Evolutionary conservation across 495 filamentous ascomycete species (phyloP).

Genomic region (Neurospora sp.): DNA sequence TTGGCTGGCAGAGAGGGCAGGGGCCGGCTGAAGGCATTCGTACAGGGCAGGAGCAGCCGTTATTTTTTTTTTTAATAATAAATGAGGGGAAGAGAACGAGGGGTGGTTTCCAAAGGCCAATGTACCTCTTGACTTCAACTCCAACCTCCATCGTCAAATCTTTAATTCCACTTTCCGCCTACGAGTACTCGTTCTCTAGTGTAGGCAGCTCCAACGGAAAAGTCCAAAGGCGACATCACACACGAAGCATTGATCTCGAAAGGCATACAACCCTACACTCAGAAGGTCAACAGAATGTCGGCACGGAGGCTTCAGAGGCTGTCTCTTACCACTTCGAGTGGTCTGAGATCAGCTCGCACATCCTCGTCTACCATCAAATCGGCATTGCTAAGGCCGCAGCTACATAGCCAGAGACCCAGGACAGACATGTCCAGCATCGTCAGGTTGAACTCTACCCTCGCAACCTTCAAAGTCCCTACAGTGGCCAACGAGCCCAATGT

Average conservation of each 20-base stretch:
- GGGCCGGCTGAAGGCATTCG: neutral
- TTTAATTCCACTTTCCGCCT: neutral
- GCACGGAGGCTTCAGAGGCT: neutral
- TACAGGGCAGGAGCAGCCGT: neutral
- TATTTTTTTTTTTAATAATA: too few species aligned
- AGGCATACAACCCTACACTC: neutral
- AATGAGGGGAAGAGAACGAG: neutral
- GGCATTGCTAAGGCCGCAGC: neutral
- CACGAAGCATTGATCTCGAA: neutral
- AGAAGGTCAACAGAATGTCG: neutral
- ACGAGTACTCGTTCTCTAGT: neutral
- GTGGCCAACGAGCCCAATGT: slow-evolving; percentile 92
- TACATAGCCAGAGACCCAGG: neutral
- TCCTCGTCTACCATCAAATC: neutral
- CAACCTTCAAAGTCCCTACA: slow-evolving; percentile 77
- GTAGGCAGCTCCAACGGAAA: neutral
- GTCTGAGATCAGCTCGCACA: neutral
- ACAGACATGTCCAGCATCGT: neutral
- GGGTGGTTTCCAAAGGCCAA: neutral
- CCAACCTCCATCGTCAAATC: neutral
- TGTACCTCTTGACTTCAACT: neutral
- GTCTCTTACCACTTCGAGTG: neutral
- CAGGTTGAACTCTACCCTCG: slow-evolving; percentile 35
- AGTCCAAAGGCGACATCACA: neutral
- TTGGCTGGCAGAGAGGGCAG: neutral